Base-by-base conservation (phyloP, 208 protist species). In the Crithidia fasciculata region DNA sequence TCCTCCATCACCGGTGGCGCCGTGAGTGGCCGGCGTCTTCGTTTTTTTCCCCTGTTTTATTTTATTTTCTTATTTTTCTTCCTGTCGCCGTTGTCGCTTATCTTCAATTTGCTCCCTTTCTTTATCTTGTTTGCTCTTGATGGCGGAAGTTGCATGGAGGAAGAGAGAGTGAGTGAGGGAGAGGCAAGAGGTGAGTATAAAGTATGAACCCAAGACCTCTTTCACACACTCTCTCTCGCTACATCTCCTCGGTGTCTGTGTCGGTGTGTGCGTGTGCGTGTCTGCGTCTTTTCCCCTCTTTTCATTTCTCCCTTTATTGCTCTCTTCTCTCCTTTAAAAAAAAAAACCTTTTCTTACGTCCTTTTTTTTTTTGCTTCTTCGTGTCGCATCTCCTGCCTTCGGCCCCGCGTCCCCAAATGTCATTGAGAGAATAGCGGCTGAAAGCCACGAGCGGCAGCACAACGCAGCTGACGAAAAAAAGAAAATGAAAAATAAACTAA, bases 251-350 rank as follows among this genome's bases (percentile, higher is more conserved):
- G 45, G 45, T 49, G 9, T 8, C 12, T 49, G 45, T 13, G 45
- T 13, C 12, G 7, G 45, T 49, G 45, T 49, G 45, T 2, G 45
- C 7, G 45, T 49, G 45, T 49, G 45, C 12, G 45, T 49, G 7
- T 49, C 52, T 52, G 13, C 39, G 7, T 58, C 7, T 37, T 39
- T 71, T 54, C 45, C 43, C 57, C 4, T 74, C 55, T 45, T 56
- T 65, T 53, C 50, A 13, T 61, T 13, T 18, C 39, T 45, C 3
- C 39, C 39, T 45, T 16, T 8, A 12, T 18, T 28, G 28, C 57
- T 16, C 0, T 19, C 4, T 62, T 45, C 2, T 13, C 45, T 15
- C 2, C 12, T 8, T 49, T 0, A 49, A 49, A 28, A 45, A 28
- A 45, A 4, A 19, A 16, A 19, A 5, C 5, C 12, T 45, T 45